Conservation (phyloP, 257 asterid genomes). For the Jacaranda mimosifolia region DNA sequence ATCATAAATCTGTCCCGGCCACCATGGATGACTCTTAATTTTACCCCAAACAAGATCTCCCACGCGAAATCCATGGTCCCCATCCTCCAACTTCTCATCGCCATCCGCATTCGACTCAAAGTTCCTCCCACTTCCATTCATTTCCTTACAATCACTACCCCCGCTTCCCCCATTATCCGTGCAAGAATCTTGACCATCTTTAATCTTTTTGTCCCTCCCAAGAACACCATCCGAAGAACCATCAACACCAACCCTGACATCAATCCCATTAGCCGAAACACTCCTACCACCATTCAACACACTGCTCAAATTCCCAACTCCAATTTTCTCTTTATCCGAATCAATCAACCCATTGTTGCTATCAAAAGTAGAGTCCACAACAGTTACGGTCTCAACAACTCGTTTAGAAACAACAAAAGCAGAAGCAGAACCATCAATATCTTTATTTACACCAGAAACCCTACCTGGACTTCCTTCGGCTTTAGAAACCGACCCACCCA, state of each 20-base stretch:
- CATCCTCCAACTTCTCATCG: constrained; percentile 37
- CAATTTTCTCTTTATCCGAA: neutral
- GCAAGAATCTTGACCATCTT: neutral
- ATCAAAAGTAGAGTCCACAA: neutral
- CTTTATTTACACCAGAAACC: constrained; percentile 26
- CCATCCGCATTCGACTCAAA: neutral
- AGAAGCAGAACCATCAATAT: constrained; percentile 21
- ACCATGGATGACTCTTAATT: constrained; percentile 83
- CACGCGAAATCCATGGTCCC: constrained; percentile 48
- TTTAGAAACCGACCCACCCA: constrained; percentile 28
- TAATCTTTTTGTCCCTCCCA: neutral
- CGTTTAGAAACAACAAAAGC: neutral
- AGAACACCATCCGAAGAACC: neutral
- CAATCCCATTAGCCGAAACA: neutral
- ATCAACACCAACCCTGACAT: neutral
- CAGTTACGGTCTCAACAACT: constrained; percentile 5
- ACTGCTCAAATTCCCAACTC: constrained; percentile 8
- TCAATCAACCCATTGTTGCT: neutral
- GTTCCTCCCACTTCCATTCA: neutral
- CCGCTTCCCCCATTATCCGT: constrained; percentile 1
- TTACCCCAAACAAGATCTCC: constrained; percentile 97
- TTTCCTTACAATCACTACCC: neutral
- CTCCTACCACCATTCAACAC: neutral
- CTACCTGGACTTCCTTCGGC: neutral
- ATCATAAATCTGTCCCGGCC: constrained; percentile 90